Evolutionary conservation across 2,329 filamentous ascomycete species (phyloP).

Genomic region (Colletotrichum paranaense): DNA sequence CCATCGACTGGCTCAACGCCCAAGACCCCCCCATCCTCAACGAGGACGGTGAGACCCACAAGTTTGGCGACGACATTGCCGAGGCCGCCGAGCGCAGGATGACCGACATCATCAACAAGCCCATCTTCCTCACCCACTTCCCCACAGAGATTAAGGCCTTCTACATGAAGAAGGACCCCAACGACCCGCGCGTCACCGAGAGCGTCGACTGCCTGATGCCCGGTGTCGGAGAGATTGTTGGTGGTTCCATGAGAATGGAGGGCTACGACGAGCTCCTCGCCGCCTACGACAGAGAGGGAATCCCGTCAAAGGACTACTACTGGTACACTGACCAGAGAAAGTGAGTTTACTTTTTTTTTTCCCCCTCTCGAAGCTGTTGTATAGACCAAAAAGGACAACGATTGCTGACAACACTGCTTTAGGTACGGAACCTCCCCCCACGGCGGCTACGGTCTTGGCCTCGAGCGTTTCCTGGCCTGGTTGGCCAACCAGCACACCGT

Average conservation of each 20-base stretch:
- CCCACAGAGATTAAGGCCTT: conserved; percentile 98
- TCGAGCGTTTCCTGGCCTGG: conserved; percentile 81
- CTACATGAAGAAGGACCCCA: conserved; percentile 93
- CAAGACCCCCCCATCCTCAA: conserved; percentile 85
- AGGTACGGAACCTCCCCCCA: conserved; percentile 93
- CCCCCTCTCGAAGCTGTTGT: background rate
- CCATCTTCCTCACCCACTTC: conserved; percentile 98
- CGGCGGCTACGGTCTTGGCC: conserved; percentile 91
- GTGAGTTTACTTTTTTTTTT: conserved; percentile 62
- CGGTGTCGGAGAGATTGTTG: conserved; percentile 96
- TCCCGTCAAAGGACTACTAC: conserved; percentile 88
- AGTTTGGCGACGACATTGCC: conserved; percentile 97
- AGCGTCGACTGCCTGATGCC: conserved; percentile 90
- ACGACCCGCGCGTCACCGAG: conserved; percentile 88
- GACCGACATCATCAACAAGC: conserved; percentile 95
- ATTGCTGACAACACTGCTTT: conserved; percentile 9
- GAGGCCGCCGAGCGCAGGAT: conserved; percentile 96
- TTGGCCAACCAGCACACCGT: conserved; percentile 73
- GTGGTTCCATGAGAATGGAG: conserved; percentile 96
- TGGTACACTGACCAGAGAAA: conserved; percentile 99
- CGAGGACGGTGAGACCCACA: conserved; percentile 90
- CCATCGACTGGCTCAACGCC: conserved; percentile 92
- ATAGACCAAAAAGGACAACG: background rate
- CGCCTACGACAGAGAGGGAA: conserved; percentile 88
- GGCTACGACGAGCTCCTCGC: conserved; percentile 89